Base-by-base conservation (phyloP, 345 rosid genomes). In the Chamaenerion angustifolium region DNA sequence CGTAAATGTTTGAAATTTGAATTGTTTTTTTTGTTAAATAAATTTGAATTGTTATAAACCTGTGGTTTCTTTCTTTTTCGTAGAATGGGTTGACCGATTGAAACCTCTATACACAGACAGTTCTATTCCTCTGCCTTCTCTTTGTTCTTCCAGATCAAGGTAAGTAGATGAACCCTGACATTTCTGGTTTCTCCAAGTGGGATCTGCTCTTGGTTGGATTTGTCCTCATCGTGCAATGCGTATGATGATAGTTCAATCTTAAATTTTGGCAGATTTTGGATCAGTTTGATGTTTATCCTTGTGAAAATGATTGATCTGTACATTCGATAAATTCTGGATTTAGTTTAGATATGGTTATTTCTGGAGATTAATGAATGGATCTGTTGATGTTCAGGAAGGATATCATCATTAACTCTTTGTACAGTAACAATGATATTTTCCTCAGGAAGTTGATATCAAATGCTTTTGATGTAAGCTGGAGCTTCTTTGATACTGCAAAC, bases 371-470 rank as follows among this genome's bases (percentile, higher is more conserved):
- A 40, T 59, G 45, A 40, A 4, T 0, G 12, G 58, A 21, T 43
- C 43, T 54, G 48, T 64, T 48, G 10, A n/a, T 43, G 56, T 15
- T 18, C 42, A 92, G 98, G 83, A 21, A 63, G 98, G 98, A 92
- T 50, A 92, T 92, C 60, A 65, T 92, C 46, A 79, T 92, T 71
- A 92, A 92, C 81, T 92, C 98, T 62, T 93, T 92, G 11, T 87
- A 92, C 68, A 92, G 98, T 57, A 92, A 92, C 70, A 92, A 87
- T 69, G 98, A 92, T 40, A 92, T 92, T 63, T 92, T 87, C 95
- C 70, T 92, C 3, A 84, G 96, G 73, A 95, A 92, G 70, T 69
- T 87, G 79, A 92, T 92, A 57, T 92, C 98, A 45, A 92, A 92
- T 61, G 98, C 98, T 44, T 92, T 95, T 65, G 98, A 92, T 76